Base-by-base conservation (phyloP, 75 land plant genomes). In the Pseudotsuga menziesii region DNA sequence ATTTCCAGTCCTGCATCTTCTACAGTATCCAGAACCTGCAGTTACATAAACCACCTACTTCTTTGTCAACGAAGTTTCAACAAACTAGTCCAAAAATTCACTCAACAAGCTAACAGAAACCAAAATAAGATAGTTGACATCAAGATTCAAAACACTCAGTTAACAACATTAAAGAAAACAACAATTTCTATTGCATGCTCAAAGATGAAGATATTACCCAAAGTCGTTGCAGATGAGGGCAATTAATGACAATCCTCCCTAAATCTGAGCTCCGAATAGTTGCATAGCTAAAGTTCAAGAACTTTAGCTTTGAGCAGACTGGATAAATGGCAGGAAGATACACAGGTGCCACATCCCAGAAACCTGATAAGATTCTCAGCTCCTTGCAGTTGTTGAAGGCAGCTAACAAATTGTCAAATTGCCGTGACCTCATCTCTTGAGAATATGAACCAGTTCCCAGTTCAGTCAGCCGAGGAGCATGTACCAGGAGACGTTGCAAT, bases 1-100 rank as follows among this genome's bases (percentile, higher is more conserved):
- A 83, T 86, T 35, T 82, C 84, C 27, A 93, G 87, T 5, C 96
- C 96, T 52, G 78, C 79, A 56, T 93, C 96, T 52, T 86, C 94
- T 2, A 93, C 89, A 15, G 78, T 72, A 58, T 89, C 91, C 61
- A 84, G 79, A 25, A 89, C 88, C 91, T 89, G 84, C 71, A 67
- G 41, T 67, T 39, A 67, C n/a, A 66, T 66, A 35, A 66, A 57
- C 3, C 14, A 14, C 58, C 58, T 9, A 36, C 41, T 35, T 15
- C 71, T 67, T 67, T 64, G 14, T 64, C 69, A 64, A 64, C 69
- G 4, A 32, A 64, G 17, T 64, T 64, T 64, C 32, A n/a, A 36
- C 48, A 36, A 67, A 67, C 22, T 3, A 57, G n/a, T 67, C 44
- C 32, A 36, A 36, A 67, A 19, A n/a, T 17, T n/a, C 48, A 35